phyloP scores from a whole-genome alignment of 768 basidiomycete genomes.

The Kwoniella shandongensis region DNA sequence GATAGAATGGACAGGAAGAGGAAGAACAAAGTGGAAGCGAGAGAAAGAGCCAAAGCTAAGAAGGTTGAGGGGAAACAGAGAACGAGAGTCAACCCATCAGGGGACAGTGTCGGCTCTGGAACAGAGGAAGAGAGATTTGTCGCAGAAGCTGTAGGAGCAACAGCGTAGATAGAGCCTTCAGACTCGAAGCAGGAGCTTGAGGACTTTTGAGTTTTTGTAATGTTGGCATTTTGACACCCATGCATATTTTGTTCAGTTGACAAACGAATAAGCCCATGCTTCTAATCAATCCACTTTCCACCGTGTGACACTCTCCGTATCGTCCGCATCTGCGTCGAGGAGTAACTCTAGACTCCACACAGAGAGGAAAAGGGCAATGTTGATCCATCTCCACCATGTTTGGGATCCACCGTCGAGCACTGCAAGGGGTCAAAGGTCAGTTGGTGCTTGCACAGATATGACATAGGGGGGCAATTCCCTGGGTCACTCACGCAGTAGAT shows the following conservation, averaged over 20 bases:
- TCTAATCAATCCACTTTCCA: constrained; percentile 54
- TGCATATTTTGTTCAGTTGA: no score
- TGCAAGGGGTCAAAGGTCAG: no score
- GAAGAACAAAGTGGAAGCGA: constrained; percentile 33
- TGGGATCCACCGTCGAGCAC: constrained; percentile 53
- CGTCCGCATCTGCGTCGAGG: constrained; percentile 50
- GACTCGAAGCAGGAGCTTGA: no score
- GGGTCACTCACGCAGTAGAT: constrained; percentile 50
- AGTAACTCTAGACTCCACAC: constrained; percentile 52
- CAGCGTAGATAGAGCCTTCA: no score
- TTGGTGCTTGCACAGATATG: no score
- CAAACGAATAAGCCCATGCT: no score
- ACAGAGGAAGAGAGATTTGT: no score
- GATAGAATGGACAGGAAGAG: constrained; percentile 42
- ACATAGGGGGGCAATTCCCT: no score
- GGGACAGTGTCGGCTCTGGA: neutral
- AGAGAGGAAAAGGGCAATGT: constrained; percentile 44
- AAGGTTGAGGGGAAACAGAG: constrained; percentile 3
- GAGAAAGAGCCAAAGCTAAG: constrained; percentile 19
- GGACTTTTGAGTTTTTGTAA: no score
- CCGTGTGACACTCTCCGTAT: constrained; percentile 44
- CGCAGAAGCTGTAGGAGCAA: no score
- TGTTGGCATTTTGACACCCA: no score
- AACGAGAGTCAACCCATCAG: neutral
- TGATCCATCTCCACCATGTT: constrained; percentile 53